Base-by-base conservation (phyloP, 495 filamentous ascomycete species). In the Ascodesmis nigricans region DNA sequence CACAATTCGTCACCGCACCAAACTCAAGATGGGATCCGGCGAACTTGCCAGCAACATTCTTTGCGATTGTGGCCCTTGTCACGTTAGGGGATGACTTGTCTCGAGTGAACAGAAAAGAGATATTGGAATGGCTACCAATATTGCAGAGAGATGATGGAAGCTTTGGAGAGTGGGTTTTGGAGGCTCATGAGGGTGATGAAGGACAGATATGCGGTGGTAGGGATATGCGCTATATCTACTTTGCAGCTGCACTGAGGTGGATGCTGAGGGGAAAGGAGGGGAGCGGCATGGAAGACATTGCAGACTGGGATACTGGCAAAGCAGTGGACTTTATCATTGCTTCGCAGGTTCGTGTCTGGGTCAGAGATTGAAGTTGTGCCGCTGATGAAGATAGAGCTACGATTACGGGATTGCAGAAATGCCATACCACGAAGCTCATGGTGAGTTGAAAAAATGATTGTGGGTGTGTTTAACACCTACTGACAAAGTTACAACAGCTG, bases 361-460 rank as follows among this genome's bases (percentile, higher is more conserved):
- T 7, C 8, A 26, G 25, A 33, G 15, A 32, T 36, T 13, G 33
- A 22, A 29, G 41, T 45, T 36, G 40, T 38, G 35, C 35, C 30
- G 33, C 43, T 59, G 16, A 55, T 36, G 38, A 21, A 17, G 11
- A 9, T 46, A 93, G 78, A 74, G 75, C 3, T 93, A 84, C 47
- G 84, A 95, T 52, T 78, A 81, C 7, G 90, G 90, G 20, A 71
- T 95, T 48, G 71, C 70, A 2, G 81, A 91, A 43, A 72, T 61
- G 17, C 73, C 75, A 2, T 71, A 67, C 38, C 73, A 84, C 28
- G 87, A 97, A 61, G 70, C 83, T 11, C 84, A 97, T 54, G 76
- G 79, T 84, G 64, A 32, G 69, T 47, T 38, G n/a, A n/a, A n/a
- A n/a, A n/a, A n/a, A n/a, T n/a, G n/a, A n/a, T n/a, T n/a, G n/a